phyloP scores from a whole-genome alignment of 176 grass and related monocot genomes.

The Elymus sibiricus region DNA sequence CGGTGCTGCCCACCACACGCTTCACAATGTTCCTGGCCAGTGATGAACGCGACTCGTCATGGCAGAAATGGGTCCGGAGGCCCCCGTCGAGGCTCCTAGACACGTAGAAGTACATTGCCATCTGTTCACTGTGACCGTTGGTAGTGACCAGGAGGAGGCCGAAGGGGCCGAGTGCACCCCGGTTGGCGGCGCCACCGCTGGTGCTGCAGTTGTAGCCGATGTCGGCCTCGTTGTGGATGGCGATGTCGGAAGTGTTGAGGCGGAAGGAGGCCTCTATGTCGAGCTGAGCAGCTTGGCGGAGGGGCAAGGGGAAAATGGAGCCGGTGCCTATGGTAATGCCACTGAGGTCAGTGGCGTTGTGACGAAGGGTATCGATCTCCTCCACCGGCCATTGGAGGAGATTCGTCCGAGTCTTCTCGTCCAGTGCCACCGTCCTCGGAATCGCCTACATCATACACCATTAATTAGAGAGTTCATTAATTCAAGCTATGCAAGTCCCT shows the following conservation, averaged over 20 bases:
- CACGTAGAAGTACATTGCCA: constrained; percentile 55
- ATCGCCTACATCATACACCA: not conserved
- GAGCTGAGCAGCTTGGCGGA: constrained; percentile 33
- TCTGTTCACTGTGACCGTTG: constrained; percentile 26
- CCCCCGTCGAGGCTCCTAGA: constrained; percentile 30
- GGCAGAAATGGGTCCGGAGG: constrained; percentile 49
- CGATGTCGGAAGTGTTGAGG: constrained; percentile 8
- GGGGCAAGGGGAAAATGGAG: constrained; percentile 21
- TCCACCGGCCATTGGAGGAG: constrained; percentile 60
- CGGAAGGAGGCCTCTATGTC: constrained; percentile 52
- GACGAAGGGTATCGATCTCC: constrained; percentile 40
- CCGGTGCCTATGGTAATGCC: constrained; percentile 35
- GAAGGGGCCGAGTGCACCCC: constrained; percentile 49
- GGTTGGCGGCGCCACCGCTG: constrained; percentile 31
- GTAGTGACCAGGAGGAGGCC: constrained; percentile 46
- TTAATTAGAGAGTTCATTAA: not conserved
- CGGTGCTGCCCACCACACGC: constrained; percentile 46
- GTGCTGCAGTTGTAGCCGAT: constrained; percentile 48
- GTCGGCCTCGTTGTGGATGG: not conserved
- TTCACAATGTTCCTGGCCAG: constrained; percentile 48
- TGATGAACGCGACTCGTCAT: constrained; percentile 57
- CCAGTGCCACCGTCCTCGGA: not conserved
- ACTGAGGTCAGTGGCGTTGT: constrained; percentile 21
- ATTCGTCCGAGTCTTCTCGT: not conserved
- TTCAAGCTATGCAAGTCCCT: not conserved